Evolutionary conservation across 768 basidiomycete genomes (phyloP).

Genomic region (Russula olivacea): DNA sequence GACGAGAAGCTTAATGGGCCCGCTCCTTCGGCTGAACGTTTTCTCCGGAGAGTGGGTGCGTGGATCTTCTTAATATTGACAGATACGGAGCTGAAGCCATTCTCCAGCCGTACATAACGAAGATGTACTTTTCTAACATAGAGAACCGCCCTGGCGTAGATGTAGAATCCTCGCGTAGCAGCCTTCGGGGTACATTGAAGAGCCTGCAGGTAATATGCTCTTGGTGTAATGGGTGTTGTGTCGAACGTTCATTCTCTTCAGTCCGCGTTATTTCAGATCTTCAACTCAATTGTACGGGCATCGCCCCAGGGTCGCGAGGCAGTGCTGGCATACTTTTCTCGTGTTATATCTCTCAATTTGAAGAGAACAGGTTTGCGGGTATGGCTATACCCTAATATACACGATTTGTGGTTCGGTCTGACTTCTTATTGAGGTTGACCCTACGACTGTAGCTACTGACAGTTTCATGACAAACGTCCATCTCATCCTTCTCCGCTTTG

Average conservation of each 20-base stretch:
- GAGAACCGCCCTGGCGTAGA: constrained; percentile 69
- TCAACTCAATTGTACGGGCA: constrained; percentile 83
- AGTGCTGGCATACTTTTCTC: constrained; percentile 76
- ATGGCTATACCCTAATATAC: constrained; percentile 16
- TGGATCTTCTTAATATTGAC: constrained; percentile 17
- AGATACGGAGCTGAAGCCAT: constrained; percentile 14
- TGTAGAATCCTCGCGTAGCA: constrained; percentile 76
- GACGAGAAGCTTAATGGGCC: constrained; percentile 67
- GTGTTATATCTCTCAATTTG: constrained; percentile 65
- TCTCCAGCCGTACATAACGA: constrained; percentile 63
- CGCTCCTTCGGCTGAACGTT: constrained; percentile 74
- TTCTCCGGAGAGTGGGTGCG: constrained; percentile 87
- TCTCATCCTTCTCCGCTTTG: constrained; percentile 72
- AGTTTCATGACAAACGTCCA: constrained; percentile 92
- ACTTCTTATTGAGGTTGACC: constrained; percentile 57
- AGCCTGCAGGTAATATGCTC: constrained; percentile 59
- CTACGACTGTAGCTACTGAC: constrained; percentile 80
- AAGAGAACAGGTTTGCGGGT: constrained; percentile 92
- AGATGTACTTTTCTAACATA: constrained; percentile 80
- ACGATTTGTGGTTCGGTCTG: neutral
- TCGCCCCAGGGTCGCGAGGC: constrained; percentile 73
- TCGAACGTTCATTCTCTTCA: constrained; percentile 32
- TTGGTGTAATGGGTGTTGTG: neutral
- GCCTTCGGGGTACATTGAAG: constrained; percentile 80
- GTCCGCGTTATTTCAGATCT: constrained; percentile 75